These are phyloP conservation scores for Trichocladium antarcticum DNA, from an alignment of 495 filamentous ascomycete species.

Conservation along the genomic window DNA sequence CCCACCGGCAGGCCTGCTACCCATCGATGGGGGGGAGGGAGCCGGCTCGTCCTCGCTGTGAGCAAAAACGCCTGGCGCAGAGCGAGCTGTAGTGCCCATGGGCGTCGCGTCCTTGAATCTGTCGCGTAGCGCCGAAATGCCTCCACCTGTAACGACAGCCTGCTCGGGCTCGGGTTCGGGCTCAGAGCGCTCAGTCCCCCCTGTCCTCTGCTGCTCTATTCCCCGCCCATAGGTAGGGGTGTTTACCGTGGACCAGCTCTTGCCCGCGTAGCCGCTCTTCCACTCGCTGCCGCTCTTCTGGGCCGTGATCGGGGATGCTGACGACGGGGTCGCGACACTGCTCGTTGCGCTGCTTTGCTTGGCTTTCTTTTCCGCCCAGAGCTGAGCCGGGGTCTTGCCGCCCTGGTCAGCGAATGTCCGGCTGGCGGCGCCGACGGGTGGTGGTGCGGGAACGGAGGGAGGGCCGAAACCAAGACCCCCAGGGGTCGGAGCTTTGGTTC, in stretches of 20 bases:
- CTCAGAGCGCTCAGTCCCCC: conserved; percentile 36
- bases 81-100: conserved; percentile 46
- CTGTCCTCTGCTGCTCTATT: conserved; percentile 47
- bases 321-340: conserved; percentile 30
- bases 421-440: conserved; percentile 67
- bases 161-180: conserved; percentile 30
- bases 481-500: conserved; percentile 81
- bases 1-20: conserved; percentile 51
- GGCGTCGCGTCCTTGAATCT: conserved; percentile 61
- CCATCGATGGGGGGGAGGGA: conserved; percentile 48
- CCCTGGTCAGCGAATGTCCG: conserved; percentile 88
- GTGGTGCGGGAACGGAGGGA: conserved; percentile 36
- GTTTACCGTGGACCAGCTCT: conserved; percentile 75
- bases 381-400: conserved; percentile 90
- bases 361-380: conserved; percentile 96
- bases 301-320: conserved; percentile 44
- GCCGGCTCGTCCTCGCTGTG: conserved; percentile 33
- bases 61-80: conserved; percentile 28
- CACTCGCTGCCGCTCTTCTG: conserved; percentile 68
- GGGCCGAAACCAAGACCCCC: conserved; percentile 47
- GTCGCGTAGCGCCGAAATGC: conserved; percentile 60
- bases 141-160: conserved; percentile 41
- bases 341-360: conserved; percentile 51
- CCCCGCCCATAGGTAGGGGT: conserved; percentile 57
- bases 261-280: conserved; percentile 83